Evolutionary conservation across 257 asterid species (phyloP).

Genomic region (Fraxinus pennsylvanica): DNA sequence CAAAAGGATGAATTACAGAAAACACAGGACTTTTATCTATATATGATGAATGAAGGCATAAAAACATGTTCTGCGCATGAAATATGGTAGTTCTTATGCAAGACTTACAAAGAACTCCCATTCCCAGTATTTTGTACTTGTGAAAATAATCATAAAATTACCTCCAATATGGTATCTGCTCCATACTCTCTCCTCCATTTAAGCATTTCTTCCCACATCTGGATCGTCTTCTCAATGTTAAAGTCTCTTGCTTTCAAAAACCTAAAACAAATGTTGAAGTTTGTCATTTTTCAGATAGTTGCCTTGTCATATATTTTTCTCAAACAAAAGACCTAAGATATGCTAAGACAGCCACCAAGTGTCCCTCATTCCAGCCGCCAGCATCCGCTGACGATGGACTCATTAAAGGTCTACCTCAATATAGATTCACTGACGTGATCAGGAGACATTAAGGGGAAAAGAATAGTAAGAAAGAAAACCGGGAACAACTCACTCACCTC

Average conservation of each 20-base stretch:
- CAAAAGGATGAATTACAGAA: constrained; percentile 8
- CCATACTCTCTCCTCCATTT: constrained; percentile 87
- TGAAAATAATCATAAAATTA: constrained; percentile 26
- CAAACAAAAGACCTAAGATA: not conserved
- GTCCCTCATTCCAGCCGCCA: constrained; percentile 7
- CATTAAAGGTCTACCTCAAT: not conserved
- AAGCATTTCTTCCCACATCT: constrained; percentile 97
- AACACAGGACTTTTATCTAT: constrained; percentile 16
- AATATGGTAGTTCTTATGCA: constrained; percentile 9
- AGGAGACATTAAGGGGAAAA: constrained; percentile 1
- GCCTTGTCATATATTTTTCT: not conserved
- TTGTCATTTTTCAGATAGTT: not conserved
- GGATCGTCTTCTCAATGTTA: constrained; percentile 58
- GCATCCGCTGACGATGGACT: not conserved
- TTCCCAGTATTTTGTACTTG: constrained; percentile 11
- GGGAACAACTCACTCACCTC: constrained; percentile 52
- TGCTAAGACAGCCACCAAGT: constrained; percentile 2
- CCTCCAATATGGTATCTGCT: constrained; percentile 86
- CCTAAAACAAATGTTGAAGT: constrained; percentile 36
- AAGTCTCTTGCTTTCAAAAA: constrained; percentile 90
- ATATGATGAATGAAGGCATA: constrained; percentile 12
- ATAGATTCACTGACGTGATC: not conserved
- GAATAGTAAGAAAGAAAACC: not conserved
- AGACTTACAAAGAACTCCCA: constrained; percentile 10
- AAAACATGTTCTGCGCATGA: constrained; percentile 6